phyloP scores from a whole-genome alignment of 352 stramenopile genomes.

The Globisporangium splendens region DNA sequence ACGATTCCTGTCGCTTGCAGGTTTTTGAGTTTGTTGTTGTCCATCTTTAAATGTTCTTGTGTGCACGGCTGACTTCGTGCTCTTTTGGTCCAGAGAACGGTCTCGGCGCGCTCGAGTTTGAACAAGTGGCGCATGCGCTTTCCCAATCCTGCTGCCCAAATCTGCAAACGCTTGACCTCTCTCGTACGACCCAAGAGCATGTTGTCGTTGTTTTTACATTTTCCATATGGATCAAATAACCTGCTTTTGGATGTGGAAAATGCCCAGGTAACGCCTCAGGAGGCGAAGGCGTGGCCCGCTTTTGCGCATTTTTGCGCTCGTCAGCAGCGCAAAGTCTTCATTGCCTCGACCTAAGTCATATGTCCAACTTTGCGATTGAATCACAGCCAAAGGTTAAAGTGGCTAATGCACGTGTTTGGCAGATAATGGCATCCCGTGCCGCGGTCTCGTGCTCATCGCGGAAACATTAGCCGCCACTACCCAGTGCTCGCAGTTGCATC shows the following conservation, averaged over 20 bases:
- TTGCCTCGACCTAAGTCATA: conserved; percentile 49
- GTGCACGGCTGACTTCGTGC: not conserved
- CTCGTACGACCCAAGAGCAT: conserved; percentile 16
- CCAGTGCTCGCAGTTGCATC: conserved; percentile 38
- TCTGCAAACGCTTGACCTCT: conserved; percentile 35
- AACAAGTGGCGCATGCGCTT: conserved; percentile 22
- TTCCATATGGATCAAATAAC: no score
- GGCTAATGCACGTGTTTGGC: not conserved
- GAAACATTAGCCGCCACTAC: conserved; percentile 31
- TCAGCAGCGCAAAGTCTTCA: conserved; percentile 23
- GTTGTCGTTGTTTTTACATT: not conserved
- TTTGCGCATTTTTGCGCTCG: conserved; percentile 37
- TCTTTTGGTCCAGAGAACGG: conserved; percentile 25
- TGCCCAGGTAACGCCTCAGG: conserved; percentile 37
- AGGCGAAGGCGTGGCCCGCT: conserved; percentile 37
- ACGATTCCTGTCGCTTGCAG: conserved; percentile 22
- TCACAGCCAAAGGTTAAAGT: not conserved
- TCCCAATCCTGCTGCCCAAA: conserved; percentile 17
- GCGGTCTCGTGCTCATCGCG: conserved; percentile 29
- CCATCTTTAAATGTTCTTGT: not conserved
- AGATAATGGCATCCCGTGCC: conserved; percentile 54
- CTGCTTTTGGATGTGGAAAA: not conserved
- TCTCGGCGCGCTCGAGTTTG: conserved; percentile 31
- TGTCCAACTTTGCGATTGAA: not conserved
- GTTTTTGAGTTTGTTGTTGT: conserved; percentile 9